Evolutionary conservation across 495 filamentous ascomycete genomes (phyloP), one percentile per base, ranked within the genome.

Genomic region (Penicillium riverlandense): DNA sequence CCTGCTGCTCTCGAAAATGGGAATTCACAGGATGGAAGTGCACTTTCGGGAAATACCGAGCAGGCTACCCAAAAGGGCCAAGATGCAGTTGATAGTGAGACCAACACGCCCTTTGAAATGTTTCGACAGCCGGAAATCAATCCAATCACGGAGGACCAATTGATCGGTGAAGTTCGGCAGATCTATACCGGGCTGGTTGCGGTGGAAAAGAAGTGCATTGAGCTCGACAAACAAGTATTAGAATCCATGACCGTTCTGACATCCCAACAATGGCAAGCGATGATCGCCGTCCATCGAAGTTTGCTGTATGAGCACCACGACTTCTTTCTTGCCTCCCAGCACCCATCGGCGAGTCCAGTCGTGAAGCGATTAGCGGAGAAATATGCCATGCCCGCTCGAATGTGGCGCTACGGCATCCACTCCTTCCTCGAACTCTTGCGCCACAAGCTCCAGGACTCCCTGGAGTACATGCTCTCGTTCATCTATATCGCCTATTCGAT

Each of bases 401-500:
- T 95, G 81, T 95, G 88, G 88, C 72, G 83, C 11, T 81, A 91
- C 55, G 87, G 82, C 0, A 91, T 95, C 15, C 83, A 91, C 44
- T 77, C 77, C 2, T 88, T 88, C 50, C 63, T 94, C 4, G 87
- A 90, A 47, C 59, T 90, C 1, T 56, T 94, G 7, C 72, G 85
- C 11, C 76, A 83, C 45, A 74, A 79, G 0, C 65, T 92, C 3
- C 88, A 88, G 0, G 72, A 66, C 2, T 85, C 80, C 28, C 57
- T 84, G 12, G 88, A 92, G 35, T 80, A 86, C 49, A 90, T 91
- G 85, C 68, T 90, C 0, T 74, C 80, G 0, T 95, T 88, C 52
- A 86, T 94, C 33, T 86, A 88, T 46, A 59, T 88, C 16, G 85
- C 88, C 0, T 91, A 91, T 52, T 82, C 82, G 12, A 86, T 88